Conservation (phyloP, 495 filamentous ascomycete species). For the Neurospora sp. region DNA sequence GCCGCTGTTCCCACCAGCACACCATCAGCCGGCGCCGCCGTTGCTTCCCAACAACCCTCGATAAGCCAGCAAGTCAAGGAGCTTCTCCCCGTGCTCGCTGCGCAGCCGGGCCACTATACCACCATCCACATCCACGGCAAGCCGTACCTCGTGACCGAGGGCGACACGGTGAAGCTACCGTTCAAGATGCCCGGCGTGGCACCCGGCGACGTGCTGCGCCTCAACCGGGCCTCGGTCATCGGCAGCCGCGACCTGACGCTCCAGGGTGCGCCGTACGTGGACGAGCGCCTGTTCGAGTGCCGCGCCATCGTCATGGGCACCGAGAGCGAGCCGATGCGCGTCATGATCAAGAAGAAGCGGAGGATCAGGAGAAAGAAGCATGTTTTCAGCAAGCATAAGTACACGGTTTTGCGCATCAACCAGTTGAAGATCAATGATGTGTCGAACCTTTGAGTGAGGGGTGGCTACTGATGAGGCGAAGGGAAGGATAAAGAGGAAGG, state of each 20-base stretch:
- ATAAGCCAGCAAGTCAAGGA: conserved; percentile 20
- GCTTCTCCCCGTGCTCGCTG: conserved; percentile 65
- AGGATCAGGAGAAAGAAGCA: conserved; percentile 63
- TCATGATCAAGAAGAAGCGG: conserved; percentile 89
- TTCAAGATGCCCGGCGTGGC: conserved; percentile 80
- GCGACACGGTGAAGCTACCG: conserved; percentile 84
- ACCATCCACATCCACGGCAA: conserved; percentile 75
- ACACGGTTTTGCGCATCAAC: conserved; percentile 74
- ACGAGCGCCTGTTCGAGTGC: conserved; percentile 75
- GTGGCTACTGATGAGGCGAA: neutral
- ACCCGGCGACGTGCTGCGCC: conserved; percentile 73
- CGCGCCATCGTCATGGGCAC: conserved; percentile 76
- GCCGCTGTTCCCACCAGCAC: neutral
- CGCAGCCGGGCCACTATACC: conserved; percentile 78
- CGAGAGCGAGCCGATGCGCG: conserved; percentile 76
- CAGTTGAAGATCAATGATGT: conserved; percentile 53
- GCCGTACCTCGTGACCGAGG: conserved; percentile 82
- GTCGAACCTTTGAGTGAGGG: neutral
- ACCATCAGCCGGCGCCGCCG: neutral
- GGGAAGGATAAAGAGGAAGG: neutral
- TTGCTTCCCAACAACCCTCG: conserved; percentile 4
- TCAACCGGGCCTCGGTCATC: conserved; percentile 69
- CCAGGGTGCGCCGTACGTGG: conserved; percentile 64
- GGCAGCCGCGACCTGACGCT: conserved; percentile 88
- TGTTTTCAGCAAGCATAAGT: conserved; percentile 76